phyloP scores from a whole-genome alignment of 345 rosid genomes.

The Populus nigra region DNA sequence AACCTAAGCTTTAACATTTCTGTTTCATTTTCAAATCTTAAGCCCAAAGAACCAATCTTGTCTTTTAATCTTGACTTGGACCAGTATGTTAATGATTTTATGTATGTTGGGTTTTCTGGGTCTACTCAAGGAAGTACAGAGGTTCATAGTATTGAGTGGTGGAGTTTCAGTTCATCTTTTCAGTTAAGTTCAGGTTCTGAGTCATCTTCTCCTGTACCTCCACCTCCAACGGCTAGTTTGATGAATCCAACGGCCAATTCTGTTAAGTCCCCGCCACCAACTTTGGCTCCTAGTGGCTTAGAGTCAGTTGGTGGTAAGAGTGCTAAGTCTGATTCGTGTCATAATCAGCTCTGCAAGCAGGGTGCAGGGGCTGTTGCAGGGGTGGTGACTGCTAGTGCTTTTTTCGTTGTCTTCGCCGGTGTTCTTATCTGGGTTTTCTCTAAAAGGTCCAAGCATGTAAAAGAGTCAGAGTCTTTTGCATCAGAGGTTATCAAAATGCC shows the following conservation, averaged over 20 bases:
- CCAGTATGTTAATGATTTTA: slow-evolving; percentile 72
- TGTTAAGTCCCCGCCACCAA: slow-evolving; percentile 56
- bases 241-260: slow-evolving; percentile 73
- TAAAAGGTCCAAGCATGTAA: slow-evolving; percentile 47
- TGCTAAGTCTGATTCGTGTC: slow-evolving; percentile 49
- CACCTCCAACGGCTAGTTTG: slow-evolving; percentile 61
- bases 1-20: slow-evolving; percentile 43
- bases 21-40: slow-evolving; percentile 79
- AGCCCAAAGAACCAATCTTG: slow-evolving; percentile 69
- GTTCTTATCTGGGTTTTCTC: slow-evolving; percentile 69
- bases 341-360: slow-evolving; percentile 75
- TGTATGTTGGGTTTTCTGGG: slow-evolving; percentile 98
- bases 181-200: slow-evolving; percentile 39
- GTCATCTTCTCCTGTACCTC: slow-evolving; percentile 42
- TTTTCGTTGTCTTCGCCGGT: slow-evolving; percentile 76
- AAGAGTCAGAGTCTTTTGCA: slow-evolving; percentile 60
- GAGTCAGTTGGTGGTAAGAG: slow-evolving; percentile 16
- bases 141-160: slow-evolving; percentile 87
- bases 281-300: slow-evolving; percentile 48
- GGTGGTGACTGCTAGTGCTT: slow-evolving; percentile 88
- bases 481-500: slow-evolving; percentile 83
- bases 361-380: slow-evolving; percentile 97
- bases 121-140: slow-evolving; percentile 99
- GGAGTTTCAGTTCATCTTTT: slow-evolving; percentile 85
- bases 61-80: slow-evolving; percentile 61